Evolutionary conservation across 176 grass and related monocot species (phyloP).

Genomic region (Eleusine indica): DNA sequence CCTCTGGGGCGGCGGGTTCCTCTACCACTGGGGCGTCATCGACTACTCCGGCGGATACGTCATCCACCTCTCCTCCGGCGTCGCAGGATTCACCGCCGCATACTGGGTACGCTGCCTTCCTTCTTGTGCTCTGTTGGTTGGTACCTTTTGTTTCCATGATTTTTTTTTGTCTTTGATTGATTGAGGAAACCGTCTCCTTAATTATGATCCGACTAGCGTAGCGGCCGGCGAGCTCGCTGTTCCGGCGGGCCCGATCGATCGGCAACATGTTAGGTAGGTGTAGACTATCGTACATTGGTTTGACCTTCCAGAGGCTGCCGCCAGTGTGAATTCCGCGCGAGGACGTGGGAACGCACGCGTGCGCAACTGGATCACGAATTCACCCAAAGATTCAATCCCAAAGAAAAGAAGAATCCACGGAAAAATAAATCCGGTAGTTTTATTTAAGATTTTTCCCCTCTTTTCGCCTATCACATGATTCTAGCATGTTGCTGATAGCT

Average conservation of each 20-base stretch:
- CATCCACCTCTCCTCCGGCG: slow-evolving; percentile 86
- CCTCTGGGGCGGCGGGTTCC: slow-evolving; percentile 92
- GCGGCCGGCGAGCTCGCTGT: background rate
- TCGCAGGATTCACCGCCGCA: slow-evolving; percentile 85
- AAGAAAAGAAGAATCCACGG: background rate
- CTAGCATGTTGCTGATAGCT: background rate
- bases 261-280: slow-evolving; percentile 11
- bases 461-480: slow-evolving; percentile 27
- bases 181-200: background rate
- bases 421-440: background rate
- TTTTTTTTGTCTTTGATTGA: too few relatives aligned
- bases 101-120: slow-evolving; percentile 56
- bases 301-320: slow-evolving; percentile 5
- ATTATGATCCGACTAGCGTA: background rate
- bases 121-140: background rate
- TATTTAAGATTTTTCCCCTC: background rate
- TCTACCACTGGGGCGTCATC: slow-evolving; percentile 94
- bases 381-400: too few relatives aligned
- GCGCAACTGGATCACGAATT: background rate
- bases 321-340: slow-evolving; percentile 25
- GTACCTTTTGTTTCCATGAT: too few relatives aligned
- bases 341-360: slow-evolving; percentile 7
- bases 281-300: background rate
- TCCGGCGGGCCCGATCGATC: background rate
- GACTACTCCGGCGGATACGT: slow-evolving; percentile 96